Evolutionary conservation across 2,329 filamentous ascomycete species (phyloP), one percentile per base, ranked within the genome.

Genomic region (Pestalotiopsis sp.): DNA sequence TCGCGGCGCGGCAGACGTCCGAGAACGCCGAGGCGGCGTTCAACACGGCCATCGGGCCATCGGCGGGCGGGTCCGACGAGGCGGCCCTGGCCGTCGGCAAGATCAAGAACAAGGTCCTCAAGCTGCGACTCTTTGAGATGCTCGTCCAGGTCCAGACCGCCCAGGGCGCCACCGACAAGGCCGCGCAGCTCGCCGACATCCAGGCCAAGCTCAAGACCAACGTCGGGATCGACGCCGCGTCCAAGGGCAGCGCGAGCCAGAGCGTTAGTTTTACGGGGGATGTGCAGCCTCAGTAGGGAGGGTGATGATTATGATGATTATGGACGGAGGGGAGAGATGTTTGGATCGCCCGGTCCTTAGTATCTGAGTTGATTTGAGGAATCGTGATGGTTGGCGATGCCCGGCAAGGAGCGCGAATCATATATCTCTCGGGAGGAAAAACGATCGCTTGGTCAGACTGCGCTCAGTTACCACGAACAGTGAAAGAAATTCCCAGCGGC

Each of bases 61-160:
- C 68, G 14, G 57, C 62, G 17, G 66, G 62, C n/a, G 45, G 61
- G 14, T 11, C 20, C 12, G 57, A 49, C 17, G 31, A 36, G 25
- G n/a, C 13, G 11, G 59, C 68, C 3, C 58, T 70, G 9, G 45
- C 66, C 9, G 62, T 68, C 31, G 68, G 68, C 68, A 68, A 68
- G 63, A 70, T 63, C 63, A 70, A 70, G 66, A 70, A 70, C 68
- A 70, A 70, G 66, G 66, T 70, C 23, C 66, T 70, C 59, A 70
- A 70, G 58, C 66, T 70, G 31, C 66, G 64, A 39, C 66, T 63
- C 23, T 68, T 70, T 27, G 66, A 66, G 57, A 68, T 70, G 66
- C 57, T 63, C 52, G 57, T 68, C 31, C 64, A 57, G 62, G 52
- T 68, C 14, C 66, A 70, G 58, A 52, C 66, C 38, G 66, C 68